Conservation (phyloP, 139 green algal species). For the Eudorina sp. region DNA sequence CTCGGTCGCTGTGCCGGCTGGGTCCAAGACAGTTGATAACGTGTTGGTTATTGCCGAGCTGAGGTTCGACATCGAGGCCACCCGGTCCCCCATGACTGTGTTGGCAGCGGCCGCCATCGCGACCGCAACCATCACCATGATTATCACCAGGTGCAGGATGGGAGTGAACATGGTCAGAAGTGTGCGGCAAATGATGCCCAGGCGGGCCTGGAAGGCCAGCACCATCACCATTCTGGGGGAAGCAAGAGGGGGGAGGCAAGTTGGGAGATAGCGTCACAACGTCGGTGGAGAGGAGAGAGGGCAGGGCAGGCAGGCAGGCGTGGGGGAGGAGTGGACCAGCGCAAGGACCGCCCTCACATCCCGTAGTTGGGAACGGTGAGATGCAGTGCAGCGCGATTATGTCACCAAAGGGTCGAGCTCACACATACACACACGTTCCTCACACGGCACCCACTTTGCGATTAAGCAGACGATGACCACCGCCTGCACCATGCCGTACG, state of each 20-base stretch:
- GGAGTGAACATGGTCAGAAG: constrained; percentile 15
- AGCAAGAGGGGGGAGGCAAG: too few relatives aligned
- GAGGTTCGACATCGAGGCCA: not conserved
- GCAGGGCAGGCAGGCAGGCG: too few relatives aligned
- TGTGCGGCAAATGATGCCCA: constrained; percentile 63
- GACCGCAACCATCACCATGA: constrained; percentile 36
- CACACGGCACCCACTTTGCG: constrained; percentile 56
- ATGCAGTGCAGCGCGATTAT: too few relatives aligned
- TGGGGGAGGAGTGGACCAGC: too few relatives aligned
- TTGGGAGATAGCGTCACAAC: too few relatives aligned
- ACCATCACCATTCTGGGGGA: constrained; percentile 56
- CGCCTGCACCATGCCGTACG: constrained; percentile 58
- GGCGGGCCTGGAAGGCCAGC: constrained; percentile 57
- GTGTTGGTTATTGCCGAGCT: constrained; percentile 22
- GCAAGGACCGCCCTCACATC: too few relatives aligned
- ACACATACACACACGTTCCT: too few relatives aligned
- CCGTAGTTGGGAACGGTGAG: too few relatives aligned
- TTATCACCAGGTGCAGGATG: constrained; percentile 48
- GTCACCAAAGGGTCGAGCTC: too few relatives aligned
- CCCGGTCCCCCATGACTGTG: constrained; percentile 3
- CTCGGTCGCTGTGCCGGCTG: not conserved
- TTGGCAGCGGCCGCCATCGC: constrained; percentile 34
- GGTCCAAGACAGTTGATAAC: constrained; percentile 34
- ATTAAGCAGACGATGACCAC: constrained; percentile 60
- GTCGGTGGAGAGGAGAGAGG: too few relatives aligned